Conservation (phyloP, 345 rosid genomes). For the Punica granatum region DNA sequence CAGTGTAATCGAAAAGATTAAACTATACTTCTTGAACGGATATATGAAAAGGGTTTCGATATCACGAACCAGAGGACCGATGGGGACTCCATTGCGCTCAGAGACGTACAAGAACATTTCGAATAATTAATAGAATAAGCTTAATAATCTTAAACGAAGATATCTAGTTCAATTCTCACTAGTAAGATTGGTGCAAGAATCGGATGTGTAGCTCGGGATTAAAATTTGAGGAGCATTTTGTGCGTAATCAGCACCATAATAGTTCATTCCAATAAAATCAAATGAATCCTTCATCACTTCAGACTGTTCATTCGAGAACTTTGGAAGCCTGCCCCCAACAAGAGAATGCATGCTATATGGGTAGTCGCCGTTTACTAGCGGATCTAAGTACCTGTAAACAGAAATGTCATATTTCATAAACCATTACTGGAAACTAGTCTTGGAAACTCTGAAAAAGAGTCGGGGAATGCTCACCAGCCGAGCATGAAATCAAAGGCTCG, state of each 20-base stretch:
- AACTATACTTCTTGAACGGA: too few relatives aligned
- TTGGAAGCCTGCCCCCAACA: constrained; percentile 30
- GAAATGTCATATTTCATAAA: neutral
- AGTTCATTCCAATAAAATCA: constrained; percentile 47
- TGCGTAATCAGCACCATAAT: constrained; percentile 32
- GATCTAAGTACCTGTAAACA: constrained; percentile 33
- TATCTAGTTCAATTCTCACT: constrained; percentile 18
- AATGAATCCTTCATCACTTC: constrained; percentile 32
- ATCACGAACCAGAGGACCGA: constrained; percentile 13
- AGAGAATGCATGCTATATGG: constrained; percentile 27
- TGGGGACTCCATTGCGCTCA: constrained; percentile 18
- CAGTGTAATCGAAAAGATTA: neutral
- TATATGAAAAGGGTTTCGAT: neutral
- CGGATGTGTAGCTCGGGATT: constrained; percentile 23
- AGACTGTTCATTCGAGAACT: constrained; percentile 25
- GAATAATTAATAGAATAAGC: neutral
- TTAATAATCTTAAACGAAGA: too few relatives aligned
- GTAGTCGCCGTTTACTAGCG: constrained; percentile 30
- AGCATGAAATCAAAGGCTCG: constrained; percentile 31
- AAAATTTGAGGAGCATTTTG: neutral
- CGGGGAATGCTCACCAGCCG: constrained; percentile 29
- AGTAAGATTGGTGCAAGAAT: constrained; percentile 13
- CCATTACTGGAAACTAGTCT: neutral
- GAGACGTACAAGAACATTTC: neutral
- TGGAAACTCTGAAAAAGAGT: neutral